These are phyloP conservation scores for Rauvolfia tetraphylla DNA, from an alignment of 257 asterid genomes.

Conservation along the genomic window DNA sequence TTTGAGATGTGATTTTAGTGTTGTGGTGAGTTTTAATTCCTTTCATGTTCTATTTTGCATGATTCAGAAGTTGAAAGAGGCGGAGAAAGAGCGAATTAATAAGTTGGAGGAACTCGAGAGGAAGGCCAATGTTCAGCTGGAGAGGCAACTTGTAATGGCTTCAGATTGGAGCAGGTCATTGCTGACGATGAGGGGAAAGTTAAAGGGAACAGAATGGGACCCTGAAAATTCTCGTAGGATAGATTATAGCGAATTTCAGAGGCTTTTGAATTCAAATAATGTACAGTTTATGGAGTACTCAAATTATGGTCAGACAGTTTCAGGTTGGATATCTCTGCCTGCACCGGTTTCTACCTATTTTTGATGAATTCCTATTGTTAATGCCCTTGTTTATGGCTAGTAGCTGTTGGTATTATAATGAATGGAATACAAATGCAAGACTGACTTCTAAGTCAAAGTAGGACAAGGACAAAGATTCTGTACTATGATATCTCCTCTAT, in stretches of 20 bases:
- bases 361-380: neutral
- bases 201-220: constrained; percentile 95
- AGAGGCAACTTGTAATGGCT: constrained; percentile 94
- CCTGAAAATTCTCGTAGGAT: constrained; percentile 78
- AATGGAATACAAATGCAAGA: neutral
- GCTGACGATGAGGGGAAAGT: constrained; percentile 72
- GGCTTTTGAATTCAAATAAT: constrained; percentile 76
- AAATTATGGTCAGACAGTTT: constrained; percentile 87
- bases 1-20: neutral
- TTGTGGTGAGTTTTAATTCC: constrained; percentile 14
- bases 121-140: constrained; percentile 87
- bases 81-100: constrained; percentile 70
- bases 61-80: constrained; percentile 80
- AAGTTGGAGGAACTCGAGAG: constrained; percentile 78
- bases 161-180: constrained; percentile 95
- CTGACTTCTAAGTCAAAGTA: neutral
- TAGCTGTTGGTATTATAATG: neutral
- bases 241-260: constrained; percentile 79
- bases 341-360: constrained; percentile 3
- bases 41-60: constrained; percentile 33
- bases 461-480: neutral
- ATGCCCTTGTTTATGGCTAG: neutral
- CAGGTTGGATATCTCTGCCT: constrained; percentile 44
- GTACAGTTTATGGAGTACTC: constrained; percentile 94
- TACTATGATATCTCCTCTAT: neutral